These are phyloP conservation scores for Psilocybe subaeruginosa DNA, from an alignment of 768 basidiomycete genomes.

Conservation along the genomic window DNA sequence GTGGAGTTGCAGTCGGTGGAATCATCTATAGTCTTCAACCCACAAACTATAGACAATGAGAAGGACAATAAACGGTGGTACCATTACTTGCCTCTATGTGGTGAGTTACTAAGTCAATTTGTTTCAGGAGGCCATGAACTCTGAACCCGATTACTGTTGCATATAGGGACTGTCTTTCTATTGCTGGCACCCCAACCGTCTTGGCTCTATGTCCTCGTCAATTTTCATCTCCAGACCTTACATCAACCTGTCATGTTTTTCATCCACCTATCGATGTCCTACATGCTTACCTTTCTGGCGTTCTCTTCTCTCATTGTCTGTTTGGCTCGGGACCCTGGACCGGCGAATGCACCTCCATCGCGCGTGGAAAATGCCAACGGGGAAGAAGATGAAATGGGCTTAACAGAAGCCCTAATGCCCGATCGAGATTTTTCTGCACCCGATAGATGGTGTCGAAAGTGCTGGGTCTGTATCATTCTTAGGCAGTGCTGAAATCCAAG, in stretches of 20 bases:
- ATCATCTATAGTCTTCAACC: slow-evolving; percentile 19
- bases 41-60: slow-evolving; percentile 18
- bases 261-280: slow-evolving; percentile 60
- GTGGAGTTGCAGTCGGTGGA: slow-evolving; percentile 22
- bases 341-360: slow-evolving; percentile 36
- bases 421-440: slow-evolving; percentile 54
- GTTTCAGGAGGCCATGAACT: too few relatives aligned
- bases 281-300: slow-evolving; percentile 68
- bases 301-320: slow-evolving; percentile 77
- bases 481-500: background rate
- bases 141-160: background rate
- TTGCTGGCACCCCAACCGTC: slow-evolving; percentile 80
- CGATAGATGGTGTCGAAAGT: slow-evolving; percentile 77
- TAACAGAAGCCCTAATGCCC: slow-evolving; percentile 65
- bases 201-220: slow-evolving; percentile 64
- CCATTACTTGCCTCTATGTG: slow-evolving; percentile 58
- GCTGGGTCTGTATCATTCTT: slow-evolving; percentile 50
- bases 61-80: slow-evolving; percentile 51
- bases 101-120: slow-evolving; percentile 32
- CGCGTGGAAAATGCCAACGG: slow-evolving; percentile 24
- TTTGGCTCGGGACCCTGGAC: slow-evolving; percentile 76
- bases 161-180: slow-evolving; percentile 46
- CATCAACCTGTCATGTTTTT: slow-evolving; percentile 48
- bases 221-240: slow-evolving; percentile 64
- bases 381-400: slow-evolving; percentile 44